Conservation (phyloP, 2,329 filamentous ascomycete species). For the Xylariaceae sp. region DNA sequence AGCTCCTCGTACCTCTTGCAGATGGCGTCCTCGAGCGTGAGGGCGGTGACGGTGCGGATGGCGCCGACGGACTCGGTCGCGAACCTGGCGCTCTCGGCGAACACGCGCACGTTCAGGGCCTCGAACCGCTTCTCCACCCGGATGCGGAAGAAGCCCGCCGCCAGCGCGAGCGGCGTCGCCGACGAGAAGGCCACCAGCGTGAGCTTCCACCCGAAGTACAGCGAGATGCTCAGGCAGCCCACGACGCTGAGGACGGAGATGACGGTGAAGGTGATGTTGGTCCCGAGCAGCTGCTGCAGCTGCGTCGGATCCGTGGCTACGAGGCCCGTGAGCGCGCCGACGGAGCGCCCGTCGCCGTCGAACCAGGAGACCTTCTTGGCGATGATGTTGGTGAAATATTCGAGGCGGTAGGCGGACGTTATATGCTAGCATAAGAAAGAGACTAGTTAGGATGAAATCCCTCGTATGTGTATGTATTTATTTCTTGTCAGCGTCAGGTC, state of each 20-base stretch:
- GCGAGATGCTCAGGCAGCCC: conserved; percentile 61
- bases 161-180: conserved; percentile 45
- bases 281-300: conserved; percentile 56
- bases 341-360: conserved; percentile 52
- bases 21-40: conserved; percentile 65
- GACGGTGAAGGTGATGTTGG: conserved; percentile 57
- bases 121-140: conserved; percentile 28
- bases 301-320: conserved; percentile 51
- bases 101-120: conserved; percentile 57
- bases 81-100: conserved; percentile 66
- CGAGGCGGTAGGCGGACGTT: conserved; percentile 49
- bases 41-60: conserved; percentile 64
- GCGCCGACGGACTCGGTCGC: conserved; percentile 69
- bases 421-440: conserved; percentile 39
- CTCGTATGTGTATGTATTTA: too few relatives aligned
- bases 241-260: conserved; percentile 60
- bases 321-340: conserved; percentile 53
- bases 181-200: conserved; percentile 61
- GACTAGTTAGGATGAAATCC: too few relatives aligned
- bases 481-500: too few relatives aligned
- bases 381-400: conserved; percentile 56
- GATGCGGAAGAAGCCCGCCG: conserved; percentile 37
- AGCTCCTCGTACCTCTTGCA: conserved; percentile 54
- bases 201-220: conserved; percentile 72
- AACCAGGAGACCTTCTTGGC: conserved; percentile 55